These are phyloP conservation scores for Naganishia antarctica DNA, from an alignment of 768 basidiomycete genomes.

Conservation along the genomic window DNA sequence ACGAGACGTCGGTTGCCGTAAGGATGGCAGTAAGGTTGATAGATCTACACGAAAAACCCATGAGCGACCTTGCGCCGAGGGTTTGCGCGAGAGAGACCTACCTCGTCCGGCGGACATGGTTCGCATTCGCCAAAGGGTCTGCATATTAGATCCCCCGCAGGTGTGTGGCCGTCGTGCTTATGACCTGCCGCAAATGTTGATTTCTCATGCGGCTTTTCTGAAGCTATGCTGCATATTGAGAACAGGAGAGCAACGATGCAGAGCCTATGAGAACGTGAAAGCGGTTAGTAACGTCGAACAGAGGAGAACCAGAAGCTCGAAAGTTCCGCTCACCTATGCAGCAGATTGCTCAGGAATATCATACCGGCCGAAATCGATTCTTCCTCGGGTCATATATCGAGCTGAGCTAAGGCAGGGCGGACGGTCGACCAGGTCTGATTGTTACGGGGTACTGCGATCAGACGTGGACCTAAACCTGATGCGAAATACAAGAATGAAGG, in stretches of 20 bases:
- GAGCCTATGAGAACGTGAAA: too few species aligned
- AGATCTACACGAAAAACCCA: conserved; percentile 54
- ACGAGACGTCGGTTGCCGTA: conserved; percentile 86
- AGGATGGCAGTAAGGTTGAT: conserved; percentile 89
- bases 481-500: too few species aligned
- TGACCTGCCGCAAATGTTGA: background rate
- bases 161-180: conserved; percentile 10
- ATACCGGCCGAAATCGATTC: background rate
- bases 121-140: conserved; percentile 52
- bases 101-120: conserved; percentile 53
- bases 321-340: background rate
- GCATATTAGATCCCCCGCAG: conserved; percentile 43
- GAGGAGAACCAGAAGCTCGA: too few species aligned
- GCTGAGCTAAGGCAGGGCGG: too few species aligned
- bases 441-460: too few species aligned
- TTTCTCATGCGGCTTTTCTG: background rate
- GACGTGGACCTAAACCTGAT: too few species aligned
- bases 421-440: too few species aligned
- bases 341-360: background rate
- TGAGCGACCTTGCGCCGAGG: too few species aligned
- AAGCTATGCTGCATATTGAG: background rate
- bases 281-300: too few species aligned
- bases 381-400: background rate
- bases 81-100: conserved; percentile 41
- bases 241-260: background rate